phyloP scores from a whole-genome alignment of 179 eudicot species.

The Gypsophila paniculata region DNA sequence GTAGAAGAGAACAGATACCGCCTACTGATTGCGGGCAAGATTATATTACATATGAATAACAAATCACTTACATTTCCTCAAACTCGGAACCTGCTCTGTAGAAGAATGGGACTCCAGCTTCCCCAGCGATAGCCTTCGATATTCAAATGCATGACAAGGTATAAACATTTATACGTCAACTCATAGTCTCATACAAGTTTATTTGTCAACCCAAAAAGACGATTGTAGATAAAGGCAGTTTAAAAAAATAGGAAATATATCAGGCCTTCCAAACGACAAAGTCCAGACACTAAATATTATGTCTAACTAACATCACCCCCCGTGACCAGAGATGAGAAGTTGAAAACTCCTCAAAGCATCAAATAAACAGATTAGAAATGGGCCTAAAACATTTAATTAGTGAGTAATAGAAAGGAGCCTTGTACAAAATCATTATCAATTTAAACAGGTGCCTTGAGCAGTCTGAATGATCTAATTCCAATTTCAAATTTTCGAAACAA shows the following conservation, averaged over 20 bases:
- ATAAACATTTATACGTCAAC: background rate
- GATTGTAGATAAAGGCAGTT: background rate
- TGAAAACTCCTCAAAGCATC: background rate
- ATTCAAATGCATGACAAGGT: constrained; percentile 21
- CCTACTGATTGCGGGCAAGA: background rate
- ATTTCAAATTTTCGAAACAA: constrained; percentile 2
- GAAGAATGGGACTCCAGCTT: constrained; percentile 99
- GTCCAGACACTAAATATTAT: background rate
- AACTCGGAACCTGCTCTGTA: constrained; percentile 97
- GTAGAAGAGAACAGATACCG: background rate
- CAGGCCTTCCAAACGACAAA: background rate
- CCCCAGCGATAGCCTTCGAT: constrained; percentile 95
- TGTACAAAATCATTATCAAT: background rate
- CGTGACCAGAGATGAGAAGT: background rate
- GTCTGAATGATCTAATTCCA: too few species aligned
- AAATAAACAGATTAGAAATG: background rate
- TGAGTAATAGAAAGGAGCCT: background rate
- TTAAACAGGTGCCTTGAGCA: too few species aligned
- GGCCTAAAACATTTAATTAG: background rate
- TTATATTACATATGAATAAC: background rate
- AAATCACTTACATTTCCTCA: constrained; percentile 82
- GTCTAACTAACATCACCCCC: background rate
- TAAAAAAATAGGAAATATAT: background rate
- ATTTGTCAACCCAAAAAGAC: background rate
- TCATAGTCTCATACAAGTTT: too few species aligned